phyloP scores from a whole-genome alignment of 805 yeast species.

The Starmerella stigmatis region DNA sequence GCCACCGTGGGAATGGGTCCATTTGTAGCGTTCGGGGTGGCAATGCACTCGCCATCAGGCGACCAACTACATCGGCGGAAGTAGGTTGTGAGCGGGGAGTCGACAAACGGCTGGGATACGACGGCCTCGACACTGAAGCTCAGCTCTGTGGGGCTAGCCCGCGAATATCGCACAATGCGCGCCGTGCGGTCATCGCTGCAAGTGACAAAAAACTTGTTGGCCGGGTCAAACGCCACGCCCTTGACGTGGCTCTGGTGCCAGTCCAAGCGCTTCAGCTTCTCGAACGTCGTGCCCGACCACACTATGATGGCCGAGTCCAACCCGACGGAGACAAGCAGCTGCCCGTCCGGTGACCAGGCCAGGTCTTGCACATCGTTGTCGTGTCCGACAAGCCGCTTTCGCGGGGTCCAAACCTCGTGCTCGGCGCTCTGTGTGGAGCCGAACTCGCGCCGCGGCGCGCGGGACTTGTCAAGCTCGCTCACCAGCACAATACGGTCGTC shows the following conservation, averaged over 20 bases:
- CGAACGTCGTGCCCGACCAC: slow-evolving; percentile 90
- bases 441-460: slow-evolving; percentile 44
- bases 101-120: slow-evolving; percentile 72
- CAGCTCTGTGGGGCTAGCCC: slow-evolving; percentile 52
- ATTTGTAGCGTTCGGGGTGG: slow-evolving; percentile 57
- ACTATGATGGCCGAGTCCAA: slow-evolving; percentile 83
- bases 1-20: slow-evolving; percentile 57
- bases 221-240: slow-evolving; percentile 96
- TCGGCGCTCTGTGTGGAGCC: slow-evolving; percentile 48
- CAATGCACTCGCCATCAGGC: slow-evolving; percentile 62
- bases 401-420: slow-evolving; percentile 86
- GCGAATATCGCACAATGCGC: slow-evolving; percentile 75
- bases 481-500: slow-evolving; percentile 85
- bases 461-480: slow-evolving; percentile 82
- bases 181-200: slow-evolving; percentile 92
- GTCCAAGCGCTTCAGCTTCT: slow-evolving; percentile 77
- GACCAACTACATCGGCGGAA: slow-evolving; percentile 66
- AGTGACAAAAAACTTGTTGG: slow-evolving; percentile 93
- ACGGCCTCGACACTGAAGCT: slow-evolving; percentile 80
- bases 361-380: slow-evolving; percentile 96
- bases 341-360: slow-evolving; percentile 95
- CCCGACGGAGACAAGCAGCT: slow-evolving; percentile 85
- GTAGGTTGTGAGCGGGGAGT: slow-evolving; percentile 85
- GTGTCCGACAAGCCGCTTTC: slow-evolving; percentile 88
- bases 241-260: slow-evolving; percentile 92